Evolutionary conservation across 2,329 filamentous ascomycete genomes (phyloP).

Genomic region (Delphinella strobiligena): DNA sequence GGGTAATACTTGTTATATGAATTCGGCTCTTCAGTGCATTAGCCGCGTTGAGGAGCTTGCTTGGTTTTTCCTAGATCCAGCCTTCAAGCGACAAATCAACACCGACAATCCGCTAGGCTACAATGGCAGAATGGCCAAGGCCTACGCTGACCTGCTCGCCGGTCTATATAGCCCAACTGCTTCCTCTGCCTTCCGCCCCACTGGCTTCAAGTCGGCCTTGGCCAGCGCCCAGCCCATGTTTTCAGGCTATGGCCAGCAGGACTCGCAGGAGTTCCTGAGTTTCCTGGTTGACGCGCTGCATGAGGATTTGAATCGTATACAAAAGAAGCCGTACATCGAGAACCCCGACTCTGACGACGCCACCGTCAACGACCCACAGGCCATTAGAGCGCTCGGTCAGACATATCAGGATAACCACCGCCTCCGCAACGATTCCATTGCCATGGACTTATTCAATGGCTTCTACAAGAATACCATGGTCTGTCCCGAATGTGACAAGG

Average conservation of each 20-base stretch:
- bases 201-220: constrained; percentile 70
- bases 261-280: constrained; percentile 92
- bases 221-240: constrained; percentile 75
- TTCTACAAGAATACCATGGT: constrained; percentile 97
- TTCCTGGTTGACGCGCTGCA: constrained; percentile 91
- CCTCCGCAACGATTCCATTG: constrained; percentile 84
- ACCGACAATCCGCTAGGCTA: constrained; percentile 74
- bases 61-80: constrained; percentile 68
- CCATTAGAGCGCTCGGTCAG: constrained; percentile 73
- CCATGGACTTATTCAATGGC: constrained; percentile 90
- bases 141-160: constrained; percentile 64
- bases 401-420: constrained; percentile 88
- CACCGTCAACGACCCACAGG: constrained; percentile 71
- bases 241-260: constrained; percentile 89
- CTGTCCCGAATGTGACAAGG: constrained; percentile 81
- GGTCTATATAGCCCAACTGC: constrained; percentile 64
- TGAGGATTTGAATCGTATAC: constrained; percentile 86
- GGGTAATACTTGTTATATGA: constrained; percentile 99
- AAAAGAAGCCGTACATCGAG: constrained; percentile 93
- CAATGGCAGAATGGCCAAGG: constrained; percentile 72
- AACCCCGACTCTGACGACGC: constrained; percentile 97
- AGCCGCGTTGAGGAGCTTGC: constrained; percentile 88
- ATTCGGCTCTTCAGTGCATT: constrained; percentile 89
- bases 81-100: constrained; percentile 74
- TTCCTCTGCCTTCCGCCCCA: constrained; percentile 59